phyloP scores from a whole-genome alignment of 2,329 filamentous ascomycete species.

The Gaeumannomyces sp. region DNA sequence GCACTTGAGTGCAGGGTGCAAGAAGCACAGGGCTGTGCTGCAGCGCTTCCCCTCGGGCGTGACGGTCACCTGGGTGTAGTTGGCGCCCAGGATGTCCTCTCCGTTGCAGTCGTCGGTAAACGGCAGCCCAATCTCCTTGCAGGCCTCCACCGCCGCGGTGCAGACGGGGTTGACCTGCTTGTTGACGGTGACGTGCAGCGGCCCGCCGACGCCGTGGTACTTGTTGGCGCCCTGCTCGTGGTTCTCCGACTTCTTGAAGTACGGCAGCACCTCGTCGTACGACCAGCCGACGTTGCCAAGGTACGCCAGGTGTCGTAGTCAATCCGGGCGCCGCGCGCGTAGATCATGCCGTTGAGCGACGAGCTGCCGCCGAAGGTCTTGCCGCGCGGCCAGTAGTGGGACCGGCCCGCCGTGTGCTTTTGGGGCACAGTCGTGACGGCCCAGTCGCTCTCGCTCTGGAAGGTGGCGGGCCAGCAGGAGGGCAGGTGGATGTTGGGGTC shows the following conservation, averaged over 20 bases:
- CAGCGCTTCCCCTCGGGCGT: slow-evolving; percentile 1
- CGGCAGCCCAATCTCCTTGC: slow-evolving; percentile 34
- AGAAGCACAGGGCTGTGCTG: slow-evolving; percentile 27
- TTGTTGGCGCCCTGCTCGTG: slow-evolving; percentile 26
- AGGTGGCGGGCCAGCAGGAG: slow-evolving; percentile 12
- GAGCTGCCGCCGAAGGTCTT: slow-evolving; percentile 27
- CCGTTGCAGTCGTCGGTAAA: slow-evolving; percentile 31
- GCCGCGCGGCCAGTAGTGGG: slow-evolving; percentile 30
- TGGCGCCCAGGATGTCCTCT: slow-evolving; percentile 31
- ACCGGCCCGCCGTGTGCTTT: slow-evolving; percentile 19
- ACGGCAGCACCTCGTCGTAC: slow-evolving; percentile 25
- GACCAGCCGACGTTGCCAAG: slow-evolving; percentile 25
- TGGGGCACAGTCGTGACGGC: slow-evolving; percentile 21
- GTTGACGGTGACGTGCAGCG: slow-evolving; percentile 3
- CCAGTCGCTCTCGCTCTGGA: slow-evolving; percentile 23
- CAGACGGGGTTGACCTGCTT: slow-evolving; percentile 26
- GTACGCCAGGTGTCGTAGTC: slow-evolving; percentile 26
- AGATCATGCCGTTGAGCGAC: slow-evolving; percentile 24
- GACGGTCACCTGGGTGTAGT: slow-evolving; percentile 20
- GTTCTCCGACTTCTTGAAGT: slow-evolving; percentile 24
- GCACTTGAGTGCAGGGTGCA: slow-evolving; percentile 23
- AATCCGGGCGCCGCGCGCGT: slow-evolving; percentile 19
- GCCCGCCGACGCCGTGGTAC: slow-evolving; percentile 24
- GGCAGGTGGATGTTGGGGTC: slow-evolving; percentile 4
- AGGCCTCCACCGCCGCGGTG: slow-evolving; percentile 21